Base-by-base conservation (phyloP, 495 filamentous ascomycete genomes). In the Echria macrotheca region DNA sequence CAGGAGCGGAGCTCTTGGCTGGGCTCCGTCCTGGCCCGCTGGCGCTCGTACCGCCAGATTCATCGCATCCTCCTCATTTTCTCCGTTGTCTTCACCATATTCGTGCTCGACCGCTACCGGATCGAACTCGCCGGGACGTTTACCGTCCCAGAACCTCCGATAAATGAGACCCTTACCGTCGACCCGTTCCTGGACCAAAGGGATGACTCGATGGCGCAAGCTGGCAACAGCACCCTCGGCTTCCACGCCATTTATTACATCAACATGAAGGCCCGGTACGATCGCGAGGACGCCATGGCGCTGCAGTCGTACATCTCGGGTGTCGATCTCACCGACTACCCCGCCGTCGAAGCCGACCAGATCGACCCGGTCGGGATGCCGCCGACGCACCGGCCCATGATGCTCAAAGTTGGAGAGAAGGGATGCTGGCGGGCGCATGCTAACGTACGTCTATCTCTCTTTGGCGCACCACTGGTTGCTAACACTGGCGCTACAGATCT, bases 371-470 rank as follows among this genome's bases (percentile, higher is more conserved):
- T 49, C 10, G 56, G 56, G 15, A 56, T 59, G 56, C 56, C 56
- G 33, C 56, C 56, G 1, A 52, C 56, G 3, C 48, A 59, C 36
- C 32, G 53, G 2, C 56, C 56, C 9, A 18, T 33, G 5, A 25
- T 32, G 5, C 22, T 59, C 24, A 52, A 47, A 39, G 21, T 17
- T 10, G 48, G 53, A 19, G 56, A 56, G 24, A 48, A 42, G 26
- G 56, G 56, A 2, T 56, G 53, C 36, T 59, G 53, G 53, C 49
- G 53, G 14, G 56, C 56, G 4, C 56, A 59, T 17, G 53, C 53
- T 7, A 59, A 59, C 24, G 49, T 59, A 21, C 7, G 26, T 9
- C 9, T 23, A n/a, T 19, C 9, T 24, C 23, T 10, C n/a, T n/a
- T n/a, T n/a, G n/a, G n/a, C n/a, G n/a, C n/a, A n/a, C n/a, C n/a